Base-by-base conservation (phyloP, 2,329 filamentous ascomycete species). In the Cryphonectria nitschkei region DNA sequence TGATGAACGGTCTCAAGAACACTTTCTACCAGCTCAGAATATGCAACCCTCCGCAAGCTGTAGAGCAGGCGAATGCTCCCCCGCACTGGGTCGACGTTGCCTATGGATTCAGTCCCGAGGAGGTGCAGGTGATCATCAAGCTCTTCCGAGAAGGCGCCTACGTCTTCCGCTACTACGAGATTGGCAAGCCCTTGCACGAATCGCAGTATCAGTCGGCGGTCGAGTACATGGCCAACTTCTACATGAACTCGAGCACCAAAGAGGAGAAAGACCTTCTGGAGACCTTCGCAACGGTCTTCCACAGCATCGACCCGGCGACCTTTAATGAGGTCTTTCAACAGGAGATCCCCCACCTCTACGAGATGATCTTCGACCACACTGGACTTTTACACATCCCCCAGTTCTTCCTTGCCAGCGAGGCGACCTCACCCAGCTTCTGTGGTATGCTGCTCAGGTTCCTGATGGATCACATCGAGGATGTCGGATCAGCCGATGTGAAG, bases 271-370 rank as follows among this genome's bases (percentile, higher is more conserved):
- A 99, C 68, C 86, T 99, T 11, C 86, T 99, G 8, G 97, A 99
- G 83, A 97, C 94, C 2, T 99, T 99, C 79, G 96, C 95, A 2
- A 98, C 96, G 0, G 95, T 99, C 39, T 99, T 99, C 79, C 96
- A 99, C 79, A 97, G 95, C 81, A 96, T 99, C 74, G 96, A 99
- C 78, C 96, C 96, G 1, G 96, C 97, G 14, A 98, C 95, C 0
- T 99, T 99, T 79, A 95, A 99, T 77, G 96, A 99, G 82, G 94
- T 99, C 56, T 99, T 99, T 80, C 93, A 97, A 79, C 93, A 95
- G 72, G 96, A 98, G 83, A 98, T 99, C 72, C 95, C 95, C 52
- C 93, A 94, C 80, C 89, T 99, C 52, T 98, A 99, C 80, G 92
- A 97, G 74, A 95, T 98, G 87, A 98, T 97, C 82, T 97, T 98